These are phyloP conservation scores for Leptographium lundbergii DNA, from an alignment of 2,329 filamentous ascomycete genomes.

Conservation along the genomic window DNA sequence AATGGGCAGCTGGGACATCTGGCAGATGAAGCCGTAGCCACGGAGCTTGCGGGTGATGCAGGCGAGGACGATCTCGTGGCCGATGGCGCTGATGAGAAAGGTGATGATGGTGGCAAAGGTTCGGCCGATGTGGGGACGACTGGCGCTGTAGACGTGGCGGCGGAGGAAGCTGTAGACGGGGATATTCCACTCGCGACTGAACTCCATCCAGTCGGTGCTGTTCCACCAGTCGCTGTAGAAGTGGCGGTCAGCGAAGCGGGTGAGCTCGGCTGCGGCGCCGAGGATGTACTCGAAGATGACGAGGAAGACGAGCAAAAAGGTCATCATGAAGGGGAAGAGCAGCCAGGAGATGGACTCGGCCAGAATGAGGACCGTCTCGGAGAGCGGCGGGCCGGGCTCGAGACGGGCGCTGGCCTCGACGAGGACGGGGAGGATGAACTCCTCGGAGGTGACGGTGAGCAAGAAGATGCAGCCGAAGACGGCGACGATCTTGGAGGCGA, in stretches of 20 bases:
- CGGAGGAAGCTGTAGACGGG: constrained; percentile 93
- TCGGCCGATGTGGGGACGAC: constrained; percentile 62
- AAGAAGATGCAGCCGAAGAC: constrained; percentile 96
- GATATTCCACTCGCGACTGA: constrained; percentile 94
- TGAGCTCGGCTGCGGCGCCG: constrained; percentile 89
- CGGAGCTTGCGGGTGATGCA: constrained; percentile 96
- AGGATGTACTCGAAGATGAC: constrained; percentile 97
- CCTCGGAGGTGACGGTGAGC: constrained; percentile 79
- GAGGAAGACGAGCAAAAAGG: constrained; percentile 87
- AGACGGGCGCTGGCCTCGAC: constrained; percentile 51
- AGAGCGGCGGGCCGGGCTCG: constrained; percentile 27
- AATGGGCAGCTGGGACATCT: constrained; percentile 95
- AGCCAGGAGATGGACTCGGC: constrained; percentile 84
- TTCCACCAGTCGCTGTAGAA: constrained; percentile 80
- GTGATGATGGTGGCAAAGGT: constrained; percentile 75
- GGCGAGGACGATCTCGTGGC: constrained; percentile 92
- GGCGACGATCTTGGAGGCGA: constrained; percentile 62
- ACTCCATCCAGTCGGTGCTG: constrained; percentile 85
- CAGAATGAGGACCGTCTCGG: constrained; percentile 67
- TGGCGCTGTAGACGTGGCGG: constrained; percentile 84
- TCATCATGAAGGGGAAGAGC: constrained; percentile 95
- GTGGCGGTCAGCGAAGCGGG: constrained; percentile 81
- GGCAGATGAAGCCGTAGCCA: constrained; percentile 84
- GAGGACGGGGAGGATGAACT: constrained; percentile 88
- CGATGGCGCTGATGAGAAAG: constrained; percentile 78